These are phyloP conservation scores for Fusarium anthophilum DNA, from an alignment of 2,329 filamentous ascomycete species.

Conservation along the genomic window DNA sequence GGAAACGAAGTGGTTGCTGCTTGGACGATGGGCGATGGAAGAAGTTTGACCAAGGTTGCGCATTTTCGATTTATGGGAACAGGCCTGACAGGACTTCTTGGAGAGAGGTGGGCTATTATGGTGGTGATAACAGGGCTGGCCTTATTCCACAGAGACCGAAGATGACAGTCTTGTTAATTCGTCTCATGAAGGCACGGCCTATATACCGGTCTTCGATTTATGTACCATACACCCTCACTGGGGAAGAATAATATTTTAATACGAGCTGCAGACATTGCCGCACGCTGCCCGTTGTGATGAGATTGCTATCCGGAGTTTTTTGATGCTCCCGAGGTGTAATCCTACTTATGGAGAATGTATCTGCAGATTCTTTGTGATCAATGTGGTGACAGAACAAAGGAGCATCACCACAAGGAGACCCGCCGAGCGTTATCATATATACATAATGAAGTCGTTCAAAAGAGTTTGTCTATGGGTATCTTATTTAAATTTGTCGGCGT, in stretches of 20 bases:
- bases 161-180: neutral
- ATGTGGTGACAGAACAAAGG: neutral
- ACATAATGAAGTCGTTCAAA: neutral
- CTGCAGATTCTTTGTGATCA: neutral
- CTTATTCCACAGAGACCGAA: conserved; percentile 21
- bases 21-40: conserved; percentile 25
- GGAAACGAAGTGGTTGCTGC: conserved; percentile 39
- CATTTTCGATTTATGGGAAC: conserved; percentile 38
- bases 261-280: neutral
- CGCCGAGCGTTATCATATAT: neutral
- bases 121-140: conserved; percentile 32
- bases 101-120: conserved; percentile 43
- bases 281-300: neutral
- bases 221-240: neutral
- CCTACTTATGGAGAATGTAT: neutral
- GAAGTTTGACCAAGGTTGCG: conserved; percentile 27
- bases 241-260: neutral
- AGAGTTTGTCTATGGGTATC: conserved; percentile 6
- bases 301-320: neutral
- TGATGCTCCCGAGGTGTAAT: neutral
- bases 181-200: neutral
- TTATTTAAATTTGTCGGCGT: conserved; percentile 61
- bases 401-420: neutral
- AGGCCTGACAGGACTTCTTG: conserved; percentile 33
- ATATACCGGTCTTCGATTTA: neutral